Conservation (phyloP, 306 rosid genomes). For the Acmispon strigosus region DNA sequence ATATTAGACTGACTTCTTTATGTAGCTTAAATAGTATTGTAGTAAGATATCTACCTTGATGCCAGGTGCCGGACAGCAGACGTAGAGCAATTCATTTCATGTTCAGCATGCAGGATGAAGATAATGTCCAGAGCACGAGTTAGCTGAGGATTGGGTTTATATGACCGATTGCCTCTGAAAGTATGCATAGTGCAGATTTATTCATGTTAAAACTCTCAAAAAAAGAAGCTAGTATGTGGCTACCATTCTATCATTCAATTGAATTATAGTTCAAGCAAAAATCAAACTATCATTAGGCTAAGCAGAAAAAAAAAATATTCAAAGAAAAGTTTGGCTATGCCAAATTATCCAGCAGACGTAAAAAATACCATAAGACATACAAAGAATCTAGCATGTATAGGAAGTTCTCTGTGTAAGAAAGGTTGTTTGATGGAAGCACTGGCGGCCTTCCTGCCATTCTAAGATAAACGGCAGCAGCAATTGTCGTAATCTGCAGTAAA, state of each 20-base stretch:
- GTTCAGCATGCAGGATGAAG: constrained; percentile 86
- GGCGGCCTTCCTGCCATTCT: constrained; percentile 86
- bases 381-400: constrained; percentile 90
- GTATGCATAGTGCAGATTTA: constrained; percentile 2
- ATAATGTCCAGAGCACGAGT: constrained; percentile 76
- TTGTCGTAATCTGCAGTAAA: constrained; percentile 66
- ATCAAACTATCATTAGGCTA: not conserved
- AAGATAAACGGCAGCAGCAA: constrained; percentile 82
- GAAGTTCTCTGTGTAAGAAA: constrained; percentile 83
- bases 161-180: constrained; percentile 71
- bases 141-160: constrained; percentile 73
- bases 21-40: not conserved
- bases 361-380: constrained; percentile 37
- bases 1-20: not conserved
- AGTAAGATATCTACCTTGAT: constrained; percentile 54
- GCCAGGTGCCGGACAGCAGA: constrained; percentile 86
- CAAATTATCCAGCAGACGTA: not conserved
- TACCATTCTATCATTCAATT: not conserved
- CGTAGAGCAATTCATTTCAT: constrained; percentile 97
- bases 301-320: not conserved
- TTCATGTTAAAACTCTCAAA: not conserved
- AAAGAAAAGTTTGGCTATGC: not conserved
- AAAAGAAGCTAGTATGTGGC: not conserved
- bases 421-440: constrained; percentile 79
- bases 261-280: not conserved